Base-by-base conservation (phyloP, 2,329 filamentous ascomycete genomes). In the Sclerotinia sclerotiorum region DNA sequence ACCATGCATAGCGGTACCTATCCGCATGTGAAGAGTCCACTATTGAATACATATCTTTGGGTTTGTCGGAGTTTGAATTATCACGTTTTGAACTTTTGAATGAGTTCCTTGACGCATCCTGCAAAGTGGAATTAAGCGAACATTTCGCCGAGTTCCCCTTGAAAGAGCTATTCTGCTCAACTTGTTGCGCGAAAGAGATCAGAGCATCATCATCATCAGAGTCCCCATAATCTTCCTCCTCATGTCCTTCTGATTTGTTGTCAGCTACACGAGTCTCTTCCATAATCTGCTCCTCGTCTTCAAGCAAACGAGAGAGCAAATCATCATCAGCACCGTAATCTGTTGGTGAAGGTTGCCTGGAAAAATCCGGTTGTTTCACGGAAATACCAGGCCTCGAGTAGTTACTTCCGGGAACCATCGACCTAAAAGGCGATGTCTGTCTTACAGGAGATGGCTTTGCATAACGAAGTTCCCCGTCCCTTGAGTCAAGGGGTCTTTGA, bases 1-100 rank as follows among this genome's bases (percentile, higher is more conserved):
- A 97, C 95, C 96, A 99, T 5, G 88, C 83, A 75, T 89, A 84
- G 61, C 85, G 83, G 84, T 91, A 90, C 73, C 86, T 78, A 65
- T 85, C 81, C 1, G 82, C 77, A 1, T 84, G 82, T 32, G 73
- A 70, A 21, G 70, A 42, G 54, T 76, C 74, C 29, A 77, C 72
- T 52, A 71, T 69, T 7, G 75, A 73, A 65, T 77, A 78, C 76
- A 77, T 77, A 39, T 73, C 71, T 42, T 74, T 75, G 17, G 39
- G 48, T 5, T 54, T 61, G 21, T 63, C 62, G 11, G 68, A 42
- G 19, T 67, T 69, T 24, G 27, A 29, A n/a, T 10, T 48, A 27
- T 46, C 68, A 21, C 57, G 60, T 62, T 71, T 74, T 8, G 70
- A 69, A 35, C 55, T 35, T 60, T 68, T 68, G n/a, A 69, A 57